Base-by-base conservation (phyloP, 129 eudicot species). In the Lonicera japonica region DNA sequence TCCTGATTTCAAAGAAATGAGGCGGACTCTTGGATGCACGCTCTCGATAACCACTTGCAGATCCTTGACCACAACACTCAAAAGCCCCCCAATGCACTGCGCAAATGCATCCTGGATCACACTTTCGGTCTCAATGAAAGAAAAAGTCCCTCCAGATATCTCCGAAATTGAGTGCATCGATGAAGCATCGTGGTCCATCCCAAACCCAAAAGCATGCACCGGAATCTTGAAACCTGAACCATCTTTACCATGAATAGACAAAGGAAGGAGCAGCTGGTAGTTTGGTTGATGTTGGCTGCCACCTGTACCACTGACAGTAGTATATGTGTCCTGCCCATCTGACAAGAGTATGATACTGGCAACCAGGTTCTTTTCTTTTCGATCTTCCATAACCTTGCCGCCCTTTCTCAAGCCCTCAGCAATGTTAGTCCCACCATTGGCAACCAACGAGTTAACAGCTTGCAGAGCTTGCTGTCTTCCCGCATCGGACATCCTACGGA, bases 71-170 rank as follows among this genome's bases (percentile, higher is more conserved):
- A 84, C 89, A 25, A 88, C 96, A 56, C 94, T 88, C 71, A 88
- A 56, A 76, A 88, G 89, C 29, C 96, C 96, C 11, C 94, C 94
- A 22, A 88, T 84, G 82, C 96, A 88, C 71, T 88, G 94, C n/a
- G 96, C 94, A 75, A 88, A 84, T 0, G 96, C 96, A 57, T 88
- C 94, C 75, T 88, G 96, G 60, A 88, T 88, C 50, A 79, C 82
- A 18, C 89, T 76, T 74, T 88, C 96, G 0, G 89, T 88, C 66
- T 88, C 96, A 14, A 88, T 88, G 72, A 88, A 84, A 54, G 96
- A 88, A 69, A 88, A 88, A 1, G 96, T 88, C 23, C 96, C 96
- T 50, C 96, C 96, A 0, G 96, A 88, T 54, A 71, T 79, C 80
- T 88, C 96, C 0, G 96, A 79, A 38, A 88, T 84, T 0, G 92